phyloP scores from a whole-genome alignment of 441 rosid species.

The Macaranga tanarius region DNA sequence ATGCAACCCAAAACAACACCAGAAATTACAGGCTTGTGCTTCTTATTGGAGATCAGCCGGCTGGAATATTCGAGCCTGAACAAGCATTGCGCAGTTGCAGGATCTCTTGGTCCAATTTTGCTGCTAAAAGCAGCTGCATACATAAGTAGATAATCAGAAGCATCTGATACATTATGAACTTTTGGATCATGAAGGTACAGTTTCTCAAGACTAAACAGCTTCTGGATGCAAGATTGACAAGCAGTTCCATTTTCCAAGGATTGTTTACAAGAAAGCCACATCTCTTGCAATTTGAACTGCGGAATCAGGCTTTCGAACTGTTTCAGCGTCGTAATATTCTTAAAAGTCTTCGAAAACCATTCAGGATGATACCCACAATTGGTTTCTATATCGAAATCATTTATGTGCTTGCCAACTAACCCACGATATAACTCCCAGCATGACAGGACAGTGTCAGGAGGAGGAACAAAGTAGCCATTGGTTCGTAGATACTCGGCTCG shows the following conservation, averaged over 20 bases:
- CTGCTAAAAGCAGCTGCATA: constrained; percentile 51
- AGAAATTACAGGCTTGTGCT: constrained; percentile 12
- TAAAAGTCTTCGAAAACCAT: constrained; percentile 37
- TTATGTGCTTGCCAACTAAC: constrained; percentile 28
- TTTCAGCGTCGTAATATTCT: constrained; percentile 35
- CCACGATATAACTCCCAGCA: constrained; percentile 42
- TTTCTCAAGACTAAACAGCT: constrained; percentile 19
- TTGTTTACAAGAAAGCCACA: constrained; percentile 25
- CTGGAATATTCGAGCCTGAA: constrained; percentile 35
- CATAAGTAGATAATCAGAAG: constrained; percentile 29
- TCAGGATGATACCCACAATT: constrained; percentile 39
- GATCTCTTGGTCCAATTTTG: constrained; percentile 44
- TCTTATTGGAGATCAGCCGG: not conserved
- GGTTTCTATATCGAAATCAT: constrained; percentile 33
- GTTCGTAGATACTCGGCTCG: constrained; percentile 41
- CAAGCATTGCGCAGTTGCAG: constrained; percentile 43
- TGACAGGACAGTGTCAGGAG: constrained; percentile 28
- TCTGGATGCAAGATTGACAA: constrained; percentile 39
- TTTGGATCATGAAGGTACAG: not conserved
- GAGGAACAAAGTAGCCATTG: constrained; percentile 39
- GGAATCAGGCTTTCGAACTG: constrained; percentile 43
- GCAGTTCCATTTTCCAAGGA: constrained; percentile 29
- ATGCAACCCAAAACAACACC: constrained; percentile 30
- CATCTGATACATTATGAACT: constrained; percentile 27
- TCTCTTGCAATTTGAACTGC: constrained; percentile 18